Percentiles rank a stretch among this genome's conserved stretches.
Evolutionary conservation across 2,329 filamentous ascomycete species (phyloP).

Genomic region (Sporothrix inflata): DNA sequence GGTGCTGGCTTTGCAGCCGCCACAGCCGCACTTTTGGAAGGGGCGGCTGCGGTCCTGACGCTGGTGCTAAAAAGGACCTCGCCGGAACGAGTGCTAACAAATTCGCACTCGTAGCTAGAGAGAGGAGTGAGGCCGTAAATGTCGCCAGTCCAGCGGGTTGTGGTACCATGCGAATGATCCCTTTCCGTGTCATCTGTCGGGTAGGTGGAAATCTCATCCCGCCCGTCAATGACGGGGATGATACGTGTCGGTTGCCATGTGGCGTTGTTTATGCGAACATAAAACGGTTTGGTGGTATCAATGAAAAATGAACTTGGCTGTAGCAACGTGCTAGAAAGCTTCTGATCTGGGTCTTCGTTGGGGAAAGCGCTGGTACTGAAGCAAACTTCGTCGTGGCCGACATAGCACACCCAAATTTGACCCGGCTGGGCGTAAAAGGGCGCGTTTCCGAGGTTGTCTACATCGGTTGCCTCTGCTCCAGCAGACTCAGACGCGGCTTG

Average conservation of each 20-base stretch:
- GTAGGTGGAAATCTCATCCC: constrained; percentile 25
- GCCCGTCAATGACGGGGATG: constrained; percentile 47
- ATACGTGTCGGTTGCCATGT: constrained; percentile 80
- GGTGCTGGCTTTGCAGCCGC: constrained; percentile 39
- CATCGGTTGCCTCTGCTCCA: constrained; percentile 74
- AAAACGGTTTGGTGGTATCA: constrained; percentile 75
- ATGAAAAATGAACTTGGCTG: constrained; percentile 51
- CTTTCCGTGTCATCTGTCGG: constrained; percentile 33
- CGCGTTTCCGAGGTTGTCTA: constrained; percentile 75
- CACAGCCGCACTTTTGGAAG: constrained; percentile 45
- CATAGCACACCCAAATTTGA: constrained; percentile 80
- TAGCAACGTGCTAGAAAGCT: constrained; percentile 39
- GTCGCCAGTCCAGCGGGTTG: constrained; percentile 68
- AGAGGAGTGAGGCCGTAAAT: constrained; percentile 71
- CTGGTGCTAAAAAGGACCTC: constrained; percentile 71
- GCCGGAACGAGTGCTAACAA: constrained; percentile 69
- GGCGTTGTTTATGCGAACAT: constrained; percentile 76
- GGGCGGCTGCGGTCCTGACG: constrained; percentile 65
- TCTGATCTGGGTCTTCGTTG: constrained; percentile 41
- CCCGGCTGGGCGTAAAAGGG: constrained; percentile 71
- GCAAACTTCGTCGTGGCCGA: constrained; percentile 75
- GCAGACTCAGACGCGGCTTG: constrained; percentile 73
- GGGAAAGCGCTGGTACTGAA: constrained; percentile 73
- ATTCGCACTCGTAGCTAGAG: constrained; percentile 78
- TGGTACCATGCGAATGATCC: constrained; percentile 33